Evolutionary conservation across 2,329 filamentous ascomycete genomes (phyloP), one percentile per base, ranked within the genome.

Genomic region (Colletotrichum kahawae): DNA sequence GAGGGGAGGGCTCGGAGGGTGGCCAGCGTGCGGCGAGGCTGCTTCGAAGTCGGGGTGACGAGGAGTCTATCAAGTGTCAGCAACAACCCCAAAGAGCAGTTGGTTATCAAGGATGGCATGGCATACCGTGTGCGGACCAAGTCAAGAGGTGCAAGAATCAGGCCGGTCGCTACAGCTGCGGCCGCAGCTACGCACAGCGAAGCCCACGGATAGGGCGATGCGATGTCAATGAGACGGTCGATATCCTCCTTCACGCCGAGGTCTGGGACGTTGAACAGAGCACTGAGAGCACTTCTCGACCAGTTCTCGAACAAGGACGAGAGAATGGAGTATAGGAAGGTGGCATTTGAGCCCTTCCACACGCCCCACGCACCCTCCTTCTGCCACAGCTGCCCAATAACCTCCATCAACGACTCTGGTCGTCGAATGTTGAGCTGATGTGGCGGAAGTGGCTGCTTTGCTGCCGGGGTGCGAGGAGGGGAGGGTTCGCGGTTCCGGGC

Each of bases 271-370:
- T 97, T 97, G 79, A 98, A 90, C 7, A 98, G 89, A 2, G 97
- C 96, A 59, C 95, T 95, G n/a, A 98, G 89, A 67, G 98, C 90
- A 80, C 95, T 97, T 79, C 95, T 92, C 12, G 96, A 94, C 93
- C 97, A 99, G 79, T 95, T 96, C 83, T 98, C 97, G 34, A 98
- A 87, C 9, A 97, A 93, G 13, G 95, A 95, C 77, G 96, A 91
- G 21, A 98, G 89, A 62, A 98, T 91, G 0, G 93, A 94, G 85
- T 98, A 98, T 65, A 98, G 88, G 81, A 98, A 99, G 2, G 95
- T 97, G 16, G 94, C 92, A 82, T 98, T 98, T 48, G 95, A 95
- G 10, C 93, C 92, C 83, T 98, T 98, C 96, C 96, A 99, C 7
- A 98, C 93, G 6, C 97, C 97, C 89, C 95, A 96, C 1, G 93